Percentiles rank a stretch among this genome's conserved stretches.
Evolutionary conservation across 371 early-diverging fungal genomes (phyloP).

Genomic region (Dinochytrium kinnereticum): DNA sequence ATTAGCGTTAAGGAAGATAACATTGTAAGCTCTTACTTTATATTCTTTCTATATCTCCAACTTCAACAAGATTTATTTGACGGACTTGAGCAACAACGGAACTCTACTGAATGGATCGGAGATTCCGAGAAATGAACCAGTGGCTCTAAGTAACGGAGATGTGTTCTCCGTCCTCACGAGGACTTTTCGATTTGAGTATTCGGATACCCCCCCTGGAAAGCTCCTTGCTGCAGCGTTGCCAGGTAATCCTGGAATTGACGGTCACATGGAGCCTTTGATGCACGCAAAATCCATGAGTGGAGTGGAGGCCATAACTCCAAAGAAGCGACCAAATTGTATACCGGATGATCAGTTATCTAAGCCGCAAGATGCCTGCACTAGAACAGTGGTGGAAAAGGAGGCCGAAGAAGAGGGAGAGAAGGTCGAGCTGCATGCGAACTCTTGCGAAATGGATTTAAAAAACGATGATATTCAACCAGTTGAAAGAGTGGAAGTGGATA

Average conservation of each 20-base stretch:
- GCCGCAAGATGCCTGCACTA: no score
- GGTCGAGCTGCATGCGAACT: no score
- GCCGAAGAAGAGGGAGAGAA: no score
- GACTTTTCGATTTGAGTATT: constrained; percentile 26
- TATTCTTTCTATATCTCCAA: neutral
- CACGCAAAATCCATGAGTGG: neutral
- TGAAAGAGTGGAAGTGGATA: neutral
- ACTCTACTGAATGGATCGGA: constrained; percentile 27
- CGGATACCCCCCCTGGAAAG: neutral
- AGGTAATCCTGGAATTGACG: no score
- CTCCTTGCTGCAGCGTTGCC: no score
- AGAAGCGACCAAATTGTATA: neutral
- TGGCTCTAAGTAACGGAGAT: constrained; percentile 16
- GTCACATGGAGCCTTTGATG: no score
- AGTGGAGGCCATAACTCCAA: neutral
- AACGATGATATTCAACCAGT: no score
- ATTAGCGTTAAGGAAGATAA: constrained; percentile 11
- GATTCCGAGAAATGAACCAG: neutral
- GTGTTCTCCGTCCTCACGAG: constrained; percentile 19
- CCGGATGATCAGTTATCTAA: no score
- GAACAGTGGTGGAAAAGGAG: no score
- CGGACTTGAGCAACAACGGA: constrained; percentile 25
- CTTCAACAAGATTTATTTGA: constrained; percentile 10
- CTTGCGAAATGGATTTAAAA: no score
- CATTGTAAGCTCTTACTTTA: constrained; percentile 5